Evolutionary conservation across 495 filamentous ascomycete genomes (phyloP).

Genomic region (Hyaloscypha bicolor): DNA sequence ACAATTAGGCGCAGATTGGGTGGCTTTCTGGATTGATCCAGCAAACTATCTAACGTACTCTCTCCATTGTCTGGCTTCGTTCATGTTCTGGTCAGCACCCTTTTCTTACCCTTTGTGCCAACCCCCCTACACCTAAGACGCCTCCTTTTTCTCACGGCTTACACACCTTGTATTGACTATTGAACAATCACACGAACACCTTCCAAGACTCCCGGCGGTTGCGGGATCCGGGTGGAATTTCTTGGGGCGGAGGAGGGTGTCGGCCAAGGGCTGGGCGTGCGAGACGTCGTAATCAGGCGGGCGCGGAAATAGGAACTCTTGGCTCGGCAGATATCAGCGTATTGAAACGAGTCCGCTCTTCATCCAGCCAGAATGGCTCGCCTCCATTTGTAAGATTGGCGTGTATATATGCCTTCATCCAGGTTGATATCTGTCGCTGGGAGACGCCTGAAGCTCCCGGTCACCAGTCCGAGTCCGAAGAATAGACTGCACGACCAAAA

Average conservation of each 20-base stretch:
- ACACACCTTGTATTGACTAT: background rate
- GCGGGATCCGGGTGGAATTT: slow-evolving; percentile 6
- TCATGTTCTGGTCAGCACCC: too few species aligned
- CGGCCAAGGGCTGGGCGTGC: background rate
- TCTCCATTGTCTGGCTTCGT: too few species aligned
- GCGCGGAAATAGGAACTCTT: background rate
- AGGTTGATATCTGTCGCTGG: background rate
- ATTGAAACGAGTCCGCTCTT: background rate
- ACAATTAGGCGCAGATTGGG: too few species aligned
- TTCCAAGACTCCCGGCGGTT: background rate
- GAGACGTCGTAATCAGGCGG: background rate
- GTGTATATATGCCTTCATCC: background rate
- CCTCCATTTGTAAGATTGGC: background rate
- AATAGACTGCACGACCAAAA: background rate
- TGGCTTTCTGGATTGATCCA: too few species aligned
- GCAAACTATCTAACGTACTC: too few species aligned
- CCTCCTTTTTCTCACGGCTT: background rate
- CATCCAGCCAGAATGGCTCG: background rate
- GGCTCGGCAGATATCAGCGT: background rate
- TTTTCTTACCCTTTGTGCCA: too few species aligned
- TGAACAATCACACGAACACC: background rate
- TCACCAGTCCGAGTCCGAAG: background rate
- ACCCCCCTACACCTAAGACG: background rate
- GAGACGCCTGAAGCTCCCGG: background rate
- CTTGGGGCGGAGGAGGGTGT: slow-evolving; percentile 19